Evolutionary conservation across 2,329 filamentous ascomycete species (phyloP).

Genomic region (Colletotrichum sansevieriae): DNA sequence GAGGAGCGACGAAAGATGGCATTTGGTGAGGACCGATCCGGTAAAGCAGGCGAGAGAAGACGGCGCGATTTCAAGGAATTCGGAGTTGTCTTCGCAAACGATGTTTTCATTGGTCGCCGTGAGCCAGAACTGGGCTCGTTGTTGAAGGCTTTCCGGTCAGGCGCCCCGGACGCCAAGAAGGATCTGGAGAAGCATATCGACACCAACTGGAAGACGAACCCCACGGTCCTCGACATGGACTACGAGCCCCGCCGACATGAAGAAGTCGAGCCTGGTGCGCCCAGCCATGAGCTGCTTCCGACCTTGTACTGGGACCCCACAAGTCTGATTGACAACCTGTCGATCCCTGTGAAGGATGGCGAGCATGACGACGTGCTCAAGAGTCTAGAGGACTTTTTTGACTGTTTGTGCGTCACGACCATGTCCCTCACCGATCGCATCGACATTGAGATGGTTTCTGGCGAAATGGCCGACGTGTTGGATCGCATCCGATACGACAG

Average conservation of each 20-base stretch:
- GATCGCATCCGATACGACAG: slow-evolving; percentile 42
- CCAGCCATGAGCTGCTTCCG: neutral
- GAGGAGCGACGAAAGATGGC: neutral
- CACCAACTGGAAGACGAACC: slow-evolving; percentile 40
- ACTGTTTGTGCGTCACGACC: neutral
- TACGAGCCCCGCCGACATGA: slow-evolving; percentile 21
- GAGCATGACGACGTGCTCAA: slow-evolving; percentile 1
- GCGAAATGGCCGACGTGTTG: slow-evolving; percentile 49
- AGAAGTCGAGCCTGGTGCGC: neutral
- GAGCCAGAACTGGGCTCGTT: neutral
- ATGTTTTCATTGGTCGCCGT: neutral
- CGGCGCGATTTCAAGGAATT: neutral
- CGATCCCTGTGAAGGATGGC: slow-evolving; percentile 2
- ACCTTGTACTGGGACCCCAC: slow-evolving; percentile 9
- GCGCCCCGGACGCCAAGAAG: slow-evolving; percentile 12
- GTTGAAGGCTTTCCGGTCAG: neutral
- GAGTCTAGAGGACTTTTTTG: slow-evolving; percentile 26
- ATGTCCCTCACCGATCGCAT: slow-evolving; percentile 15
- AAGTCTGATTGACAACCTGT: slow-evolving; percentile 22
- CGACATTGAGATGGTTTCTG: slow-evolving; percentile 46
- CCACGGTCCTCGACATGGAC: slow-evolving; percentile 43
- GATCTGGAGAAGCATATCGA: slow-evolving; percentile 39
- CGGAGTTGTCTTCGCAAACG: neutral
- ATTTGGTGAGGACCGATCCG: neutral
- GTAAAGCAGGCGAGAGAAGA: neutral